Evolutionary conservation across 2,329 filamentous ascomycete species (phyloP).

Genomic region (Nannizziopsis barbatae): DNA sequence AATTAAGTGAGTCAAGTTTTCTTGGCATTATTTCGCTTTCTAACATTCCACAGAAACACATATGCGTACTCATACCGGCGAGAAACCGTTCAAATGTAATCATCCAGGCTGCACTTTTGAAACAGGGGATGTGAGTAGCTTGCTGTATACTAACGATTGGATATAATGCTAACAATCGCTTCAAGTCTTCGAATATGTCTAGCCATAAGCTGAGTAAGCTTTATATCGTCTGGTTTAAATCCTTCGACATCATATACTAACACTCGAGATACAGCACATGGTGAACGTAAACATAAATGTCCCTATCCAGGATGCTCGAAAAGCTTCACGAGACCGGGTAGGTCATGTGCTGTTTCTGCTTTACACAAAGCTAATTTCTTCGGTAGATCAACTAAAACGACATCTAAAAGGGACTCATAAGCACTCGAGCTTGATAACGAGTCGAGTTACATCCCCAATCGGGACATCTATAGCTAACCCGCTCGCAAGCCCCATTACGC

Average conservation of each 20-base stretch:
- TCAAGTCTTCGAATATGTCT: conserved; percentile 36
- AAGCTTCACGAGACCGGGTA: conserved; percentile 37
- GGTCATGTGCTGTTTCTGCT: conserved; percentile 3
- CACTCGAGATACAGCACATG: conserved; percentile 24
- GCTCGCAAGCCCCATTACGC: too few relatives aligned
- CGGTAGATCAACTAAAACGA: conserved; percentile 33
- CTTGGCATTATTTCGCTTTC: neutral
- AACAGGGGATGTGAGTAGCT: conserved; percentile 32
- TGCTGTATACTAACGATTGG: neutral
- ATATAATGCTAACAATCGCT: neutral
- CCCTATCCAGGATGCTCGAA: conserved; percentile 31
- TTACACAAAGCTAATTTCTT: neutral
- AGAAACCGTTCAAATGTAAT: conserved; percentile 36
- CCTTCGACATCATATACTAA: conserved; percentile 13
- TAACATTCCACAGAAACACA: conserved; percentile 32
- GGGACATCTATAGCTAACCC: neutral
- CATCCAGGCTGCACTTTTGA: conserved; percentile 35
- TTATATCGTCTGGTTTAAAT: neutral
- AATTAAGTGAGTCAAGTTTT: conserved; percentile 27
- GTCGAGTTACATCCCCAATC: conserved; percentile 1
- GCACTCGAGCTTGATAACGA: conserved; percentile 7
- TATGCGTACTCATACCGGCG: conserved; percentile 33
- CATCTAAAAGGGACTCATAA: conserved; percentile 32
- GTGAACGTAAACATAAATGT: conserved; percentile 35
- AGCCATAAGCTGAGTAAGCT: conserved; percentile 34